Conservation (phyloP, 2,329 filamentous ascomycete genomes). For the Simplicillium aogashimaense region DNA sequence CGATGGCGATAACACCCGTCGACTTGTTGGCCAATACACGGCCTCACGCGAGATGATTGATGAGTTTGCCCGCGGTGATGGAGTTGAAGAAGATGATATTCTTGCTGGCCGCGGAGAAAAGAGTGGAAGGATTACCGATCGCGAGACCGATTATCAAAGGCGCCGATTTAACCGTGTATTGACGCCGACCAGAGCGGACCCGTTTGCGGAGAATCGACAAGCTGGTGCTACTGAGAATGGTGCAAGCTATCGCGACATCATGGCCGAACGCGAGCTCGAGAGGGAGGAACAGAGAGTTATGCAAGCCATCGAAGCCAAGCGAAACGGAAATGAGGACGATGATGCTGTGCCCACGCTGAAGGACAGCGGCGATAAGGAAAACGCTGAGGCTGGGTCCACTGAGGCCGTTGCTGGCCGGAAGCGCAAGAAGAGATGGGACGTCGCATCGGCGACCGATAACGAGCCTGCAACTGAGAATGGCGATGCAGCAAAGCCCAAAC, state of each 20-base stretch:
- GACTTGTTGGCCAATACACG: conserved; percentile 91
- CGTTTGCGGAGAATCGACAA: conserved; percentile 69
- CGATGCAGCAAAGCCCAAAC: conserved; percentile 54
- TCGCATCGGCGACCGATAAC: conserved; percentile 45
- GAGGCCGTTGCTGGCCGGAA: conserved; percentile 59
- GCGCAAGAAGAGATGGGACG: conserved; percentile 94
- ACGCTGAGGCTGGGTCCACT: conserved; percentile 58
- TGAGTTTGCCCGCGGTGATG: conserved; percentile 77
- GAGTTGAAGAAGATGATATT: conserved; percentile 86
- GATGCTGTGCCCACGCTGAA: conserved; percentile 70
- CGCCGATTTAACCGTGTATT: conserved; percentile 81
- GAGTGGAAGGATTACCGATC: conserved; percentile 80
- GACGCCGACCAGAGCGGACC: conserved; percentile 77
- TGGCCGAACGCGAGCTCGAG: conserved; percentile 84
- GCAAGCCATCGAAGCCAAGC: conserved; percentile 66
- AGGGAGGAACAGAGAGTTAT: conserved; percentile 84
- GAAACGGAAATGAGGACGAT: conserved; percentile 44
- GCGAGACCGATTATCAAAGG: conserved; percentile 97
- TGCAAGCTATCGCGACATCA: conserved; percentile 78
- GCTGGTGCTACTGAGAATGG: conserved; percentile 60
- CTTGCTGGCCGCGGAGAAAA: conserved; percentile 75
- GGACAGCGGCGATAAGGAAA: conserved; percentile 58
- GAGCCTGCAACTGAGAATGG: conserved; percentile 36
- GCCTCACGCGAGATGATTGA: conserved; percentile 86
- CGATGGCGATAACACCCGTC: conserved; percentile 61